phyloP scores from a whole-genome alignment of 495 filamentous ascomycete species.

The Daldinia caldariorum region DNA sequence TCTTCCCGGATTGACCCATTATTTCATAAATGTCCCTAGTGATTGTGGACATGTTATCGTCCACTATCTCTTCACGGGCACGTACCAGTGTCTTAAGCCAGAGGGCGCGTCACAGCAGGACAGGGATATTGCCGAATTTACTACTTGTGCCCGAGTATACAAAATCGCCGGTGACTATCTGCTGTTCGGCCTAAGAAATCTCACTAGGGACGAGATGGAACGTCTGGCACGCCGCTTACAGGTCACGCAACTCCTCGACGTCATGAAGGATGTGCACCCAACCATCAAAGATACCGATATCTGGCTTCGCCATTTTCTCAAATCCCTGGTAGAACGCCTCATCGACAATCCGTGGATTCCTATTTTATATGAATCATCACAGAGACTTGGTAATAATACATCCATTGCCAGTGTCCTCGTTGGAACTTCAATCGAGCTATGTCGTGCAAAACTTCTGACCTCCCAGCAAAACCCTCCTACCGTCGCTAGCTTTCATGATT shows the following conservation, averaged over 20 bases:
- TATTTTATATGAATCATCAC: background rate
- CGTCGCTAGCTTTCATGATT: background rate
- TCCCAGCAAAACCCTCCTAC: background rate
- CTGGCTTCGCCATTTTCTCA: conserved; percentile 29
- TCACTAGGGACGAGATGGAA: conserved; percentile 31
- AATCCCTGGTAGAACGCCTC: conserved; percentile 11
- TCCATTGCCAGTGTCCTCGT: conserved; percentile 20
- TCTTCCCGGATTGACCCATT: conserved; percentile 17
- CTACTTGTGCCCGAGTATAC: conserved; percentile 26
- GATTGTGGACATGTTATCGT: conserved; percentile 46
- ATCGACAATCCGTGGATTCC: background rate
- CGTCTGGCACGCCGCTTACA: conserved; percentile 16
- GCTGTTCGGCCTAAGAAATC: conserved; percentile 12
- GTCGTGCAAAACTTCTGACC: background rate
- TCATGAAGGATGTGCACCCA: conserved; percentile 6
- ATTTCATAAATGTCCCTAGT: conserved; percentile 15
- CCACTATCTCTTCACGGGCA: conserved; percentile 43
- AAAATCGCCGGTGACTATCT: conserved; percentile 17
- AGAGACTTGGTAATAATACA: background rate
- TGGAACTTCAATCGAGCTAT: conserved; percentile 14
- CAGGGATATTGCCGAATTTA: conserved; percentile 27
- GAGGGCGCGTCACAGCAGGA: conserved; percentile 9
- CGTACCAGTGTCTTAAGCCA: conserved; percentile 29
- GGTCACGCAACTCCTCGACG: conserved; percentile 22
- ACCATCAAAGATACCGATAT: conserved; percentile 3